Evolutionary conservation across 371 early-diverging fungal genomes (phyloP).

Genomic region (Rhizomucor pusillus): DNA sequence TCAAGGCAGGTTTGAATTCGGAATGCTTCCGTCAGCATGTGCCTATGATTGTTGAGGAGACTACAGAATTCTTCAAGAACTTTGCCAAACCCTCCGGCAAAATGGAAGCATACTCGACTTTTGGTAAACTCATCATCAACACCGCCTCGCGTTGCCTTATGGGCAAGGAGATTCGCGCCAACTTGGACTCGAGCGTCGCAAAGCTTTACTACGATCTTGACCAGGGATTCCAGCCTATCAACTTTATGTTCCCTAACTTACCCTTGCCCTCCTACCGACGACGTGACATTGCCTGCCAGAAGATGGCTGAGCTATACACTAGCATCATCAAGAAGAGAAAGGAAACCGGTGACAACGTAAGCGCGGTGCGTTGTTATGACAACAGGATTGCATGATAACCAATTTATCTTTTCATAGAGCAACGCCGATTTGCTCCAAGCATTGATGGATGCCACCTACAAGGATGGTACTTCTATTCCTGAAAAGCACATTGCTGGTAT

Average conservation of each 20-base stretch:
- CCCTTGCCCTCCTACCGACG: slow-evolving; percentile 56
- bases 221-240: slow-evolving; percentile 92
- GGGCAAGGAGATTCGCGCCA: slow-evolving; percentile 89
- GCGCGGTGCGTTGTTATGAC: neutral
- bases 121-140: slow-evolving; percentile 90
- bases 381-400: neutral
- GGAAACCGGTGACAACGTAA: slow-evolving; percentile 39
- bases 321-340: slow-evolving; percentile 82
- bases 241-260: slow-evolving; percentile 69
- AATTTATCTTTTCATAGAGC: slow-evolving; percentile 9
- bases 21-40: slow-evolving; percentile 88
- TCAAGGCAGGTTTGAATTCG: slow-evolving; percentile 88
- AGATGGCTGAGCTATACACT: slow-evolving; percentile 80
- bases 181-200: slow-evolving; percentile 74
- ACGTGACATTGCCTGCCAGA: slow-evolving; percentile 84
- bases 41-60: slow-evolving; percentile 85
- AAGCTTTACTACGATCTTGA: slow-evolving; percentile 94
- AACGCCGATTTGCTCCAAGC: slow-evolving; percentile 78
- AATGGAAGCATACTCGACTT: slow-evolving; percentile 75
- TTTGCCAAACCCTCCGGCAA: slow-evolving; percentile 28
- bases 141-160: slow-evolving; percentile 94
- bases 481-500: slow-evolving; percentile 89
- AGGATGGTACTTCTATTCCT: slow-evolving; percentile 75
- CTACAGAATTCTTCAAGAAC: slow-evolving; percentile 67
- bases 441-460: slow-evolving; percentile 85